phyloP scores from a whole-genome alignment of 495 filamentous ascomycete genomes.

The Xylaria scruposa region DNA sequence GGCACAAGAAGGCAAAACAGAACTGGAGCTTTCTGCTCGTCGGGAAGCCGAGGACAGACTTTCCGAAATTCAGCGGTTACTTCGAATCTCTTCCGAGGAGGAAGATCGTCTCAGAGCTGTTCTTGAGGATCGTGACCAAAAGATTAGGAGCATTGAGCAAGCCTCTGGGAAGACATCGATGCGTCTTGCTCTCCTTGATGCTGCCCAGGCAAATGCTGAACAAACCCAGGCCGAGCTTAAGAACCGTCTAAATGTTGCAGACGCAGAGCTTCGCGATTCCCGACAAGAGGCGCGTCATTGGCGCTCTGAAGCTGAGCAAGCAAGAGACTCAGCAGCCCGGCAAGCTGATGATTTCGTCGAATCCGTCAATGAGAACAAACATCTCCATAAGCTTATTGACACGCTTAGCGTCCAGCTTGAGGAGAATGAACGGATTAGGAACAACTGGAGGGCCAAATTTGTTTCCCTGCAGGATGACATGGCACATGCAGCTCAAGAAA shows the following conservation, averaged over 20 bases:
- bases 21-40: slow-evolving; percentile 68
- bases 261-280: slow-evolving; percentile 56
- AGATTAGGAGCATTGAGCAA: slow-evolving; percentile 53
- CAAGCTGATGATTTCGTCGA: slow-evolving; percentile 50
- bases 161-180: slow-evolving; percentile 58
- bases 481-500: slow-evolving; percentile 73
- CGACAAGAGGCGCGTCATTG: slow-evolving; percentile 56
- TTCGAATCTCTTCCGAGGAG: slow-evolving; percentile 71
- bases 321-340: slow-evolving; percentile 48
- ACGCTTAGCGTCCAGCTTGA: slow-evolving; percentile 77
- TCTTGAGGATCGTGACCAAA: slow-evolving; percentile 67
- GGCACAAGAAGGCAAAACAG: slow-evolving; percentile 49
- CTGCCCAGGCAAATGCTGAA: slow-evolving; percentile 67
- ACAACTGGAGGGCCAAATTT: slow-evolving; percentile 79
- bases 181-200: slow-evolving; percentile 67
- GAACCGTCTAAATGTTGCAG: slow-evolving; percentile 54
- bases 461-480: slow-evolving; percentile 85
- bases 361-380: slow-evolving; percentile 52
- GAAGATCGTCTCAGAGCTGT: slow-evolving; percentile 74
- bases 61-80: slow-evolving; percentile 69
- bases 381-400: slow-evolving; percentile 69
- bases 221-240: slow-evolving; percentile 70
- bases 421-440: slow-evolving; percentile 79
- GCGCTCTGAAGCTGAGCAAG: slow-evolving; percentile 56
- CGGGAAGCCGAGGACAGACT: slow-evolving; percentile 75